Evolutionary conservation across 176 grass and related monocot species (phyloP), one percentile per base, ranked within the genome.

Genomic region (Tillandsia fasciculata): DNA sequence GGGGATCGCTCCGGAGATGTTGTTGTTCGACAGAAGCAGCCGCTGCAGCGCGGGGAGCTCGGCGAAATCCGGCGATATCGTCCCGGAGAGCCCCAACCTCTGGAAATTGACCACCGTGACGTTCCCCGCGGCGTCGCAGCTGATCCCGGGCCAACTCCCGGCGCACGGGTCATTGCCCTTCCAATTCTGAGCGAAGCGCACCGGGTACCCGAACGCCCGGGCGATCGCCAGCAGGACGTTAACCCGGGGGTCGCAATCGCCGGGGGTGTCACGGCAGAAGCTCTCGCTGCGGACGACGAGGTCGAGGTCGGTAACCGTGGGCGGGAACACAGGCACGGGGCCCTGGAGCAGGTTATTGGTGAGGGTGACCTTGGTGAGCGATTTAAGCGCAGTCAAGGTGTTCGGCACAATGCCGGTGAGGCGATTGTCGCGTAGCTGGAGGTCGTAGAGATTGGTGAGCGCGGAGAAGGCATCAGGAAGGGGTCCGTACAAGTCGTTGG

Each of bases 281-380:
- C 67, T 54, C 68, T 96, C 79, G 9, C 14, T 20, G 52, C 0
- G 4, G n/a, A 20, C 10, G 3, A 54, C 0, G 18, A 85, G 13
- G 18, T 87, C 79, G 0, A 71, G 22, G 0, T 50, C 1, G 8
- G 64, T 52, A 3, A 85, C 71, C 10, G 4, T n/a, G 28, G 1
- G 0, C 26, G 20, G 26, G 70, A 90, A 85, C 10, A 47, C 9
- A 8, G 91, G 91, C 11, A 2, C 33, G 1, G 82, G 85, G 1
- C 92, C 92, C 77, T 96, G 92, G 27, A 96, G 81, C 15, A 82
- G 56, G 56, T 91, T 96, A 22, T 96, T 96, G 2, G 64, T 70
- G 63, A 96, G 76, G 11, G 50, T 72, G 12, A 96, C 29, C 2
- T 9, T 86, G 53, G 65, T 78, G 5, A 96, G 70, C 11, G 83